Conservation (phyloP, 495 filamentous ascomycete species). For the Acidiella bohemica region DNA sequence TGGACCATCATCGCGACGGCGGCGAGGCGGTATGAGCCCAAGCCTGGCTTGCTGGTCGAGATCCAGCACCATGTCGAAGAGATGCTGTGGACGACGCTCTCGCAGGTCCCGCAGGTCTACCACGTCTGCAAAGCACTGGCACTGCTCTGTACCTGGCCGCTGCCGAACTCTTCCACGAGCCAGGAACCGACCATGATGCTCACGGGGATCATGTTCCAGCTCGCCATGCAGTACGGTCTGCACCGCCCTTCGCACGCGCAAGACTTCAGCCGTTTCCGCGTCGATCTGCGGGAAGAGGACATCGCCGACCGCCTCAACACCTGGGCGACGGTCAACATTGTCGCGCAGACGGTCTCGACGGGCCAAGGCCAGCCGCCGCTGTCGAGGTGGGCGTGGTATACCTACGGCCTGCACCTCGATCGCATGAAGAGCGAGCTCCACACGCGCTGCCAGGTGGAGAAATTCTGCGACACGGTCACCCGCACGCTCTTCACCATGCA, state of each 20-base stretch:
- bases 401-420: slow-evolving; percentile 19
- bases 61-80: slow-evolving; percentile 59
- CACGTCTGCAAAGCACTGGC: slow-evolving; percentile 85
- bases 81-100: slow-evolving; percentile 68
- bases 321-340: slow-evolving; percentile 87
- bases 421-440: slow-evolving; percentile 15
- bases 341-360: slow-evolving; percentile 76
- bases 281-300: slow-evolving; percentile 74
- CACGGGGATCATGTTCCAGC: slow-evolving; percentile 82
- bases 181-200: slow-evolving; percentile 84
- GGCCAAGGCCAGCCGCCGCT: slow-evolving; percentile 83
- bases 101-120: slow-evolving; percentile 72
- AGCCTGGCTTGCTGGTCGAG: slow-evolving; percentile 51
- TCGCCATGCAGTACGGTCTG: slow-evolving; percentile 79
- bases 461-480: slow-evolving; percentile 75
- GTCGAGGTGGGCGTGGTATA: slow-evolving; percentile 43
- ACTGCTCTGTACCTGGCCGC: slow-evolving; percentile 79
- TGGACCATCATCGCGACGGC: slow-evolving; percentile 80
- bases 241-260: slow-evolving; percentile 82
- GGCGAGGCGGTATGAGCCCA: slow-evolving; percentile 54
- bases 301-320: slow-evolving; percentile 74
- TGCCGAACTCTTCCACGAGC: slow-evolving; percentile 74
- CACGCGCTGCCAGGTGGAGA: slow-evolving; percentile 61
- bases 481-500: slow-evolving; percentile 63
- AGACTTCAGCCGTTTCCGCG: slow-evolving; percentile 72